Conservation (phyloP, 2,329 filamentous ascomycete species). For the Calonectria montana region DNA sequence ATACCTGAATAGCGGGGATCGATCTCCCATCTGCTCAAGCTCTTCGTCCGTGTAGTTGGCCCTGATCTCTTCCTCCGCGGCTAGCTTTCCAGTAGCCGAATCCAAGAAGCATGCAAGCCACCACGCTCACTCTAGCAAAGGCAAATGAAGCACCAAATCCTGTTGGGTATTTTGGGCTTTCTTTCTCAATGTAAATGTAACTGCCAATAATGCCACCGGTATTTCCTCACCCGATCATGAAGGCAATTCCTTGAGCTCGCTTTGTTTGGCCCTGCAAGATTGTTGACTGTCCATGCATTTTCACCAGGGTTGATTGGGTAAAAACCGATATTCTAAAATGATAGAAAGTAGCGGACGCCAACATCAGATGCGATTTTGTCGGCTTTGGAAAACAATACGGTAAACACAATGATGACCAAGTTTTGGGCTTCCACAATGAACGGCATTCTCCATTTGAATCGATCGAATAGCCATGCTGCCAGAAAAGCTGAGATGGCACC, state of each 20-base stretch:
- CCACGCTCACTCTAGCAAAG: slow-evolving; percentile 32
- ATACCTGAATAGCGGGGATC: slow-evolving; percentile 45
- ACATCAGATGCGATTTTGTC: slow-evolving; percentile 33
- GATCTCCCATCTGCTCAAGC: slow-evolving; percentile 47
- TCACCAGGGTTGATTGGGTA: slow-evolving; percentile 49
- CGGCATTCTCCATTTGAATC: slow-evolving; percentile 47
- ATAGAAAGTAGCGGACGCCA: slow-evolving; percentile 35
- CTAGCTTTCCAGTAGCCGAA: slow-evolving; percentile 36
- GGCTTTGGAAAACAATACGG: slow-evolving; percentile 34
- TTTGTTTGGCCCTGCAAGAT: slow-evolving; percentile 48
- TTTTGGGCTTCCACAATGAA: slow-evolving; percentile 47
- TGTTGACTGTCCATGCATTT: slow-evolving; percentile 52
- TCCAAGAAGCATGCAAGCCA: slow-evolving; percentile 33
- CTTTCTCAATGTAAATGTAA: slow-evolving; percentile 42
- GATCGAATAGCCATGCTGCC: slow-evolving; percentile 44
- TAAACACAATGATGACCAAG: slow-evolving; percentile 44
- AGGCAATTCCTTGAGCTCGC: slow-evolving; percentile 50
- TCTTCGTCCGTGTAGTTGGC: slow-evolving; percentile 45
- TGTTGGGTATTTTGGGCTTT: slow-evolving; percentile 50
- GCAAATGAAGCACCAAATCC: slow-evolving; percentile 39
- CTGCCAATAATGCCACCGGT: slow-evolving; percentile 44
- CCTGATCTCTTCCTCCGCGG: slow-evolving; percentile 40
- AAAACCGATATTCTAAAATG: slow-evolving; percentile 46
- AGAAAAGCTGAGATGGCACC: slow-evolving; percentile 38
- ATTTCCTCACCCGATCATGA: slow-evolving; percentile 46